phyloP scores from a whole-genome alignment of 169 alveolate genomes.

The Amoebophrya sp. region DNA sequence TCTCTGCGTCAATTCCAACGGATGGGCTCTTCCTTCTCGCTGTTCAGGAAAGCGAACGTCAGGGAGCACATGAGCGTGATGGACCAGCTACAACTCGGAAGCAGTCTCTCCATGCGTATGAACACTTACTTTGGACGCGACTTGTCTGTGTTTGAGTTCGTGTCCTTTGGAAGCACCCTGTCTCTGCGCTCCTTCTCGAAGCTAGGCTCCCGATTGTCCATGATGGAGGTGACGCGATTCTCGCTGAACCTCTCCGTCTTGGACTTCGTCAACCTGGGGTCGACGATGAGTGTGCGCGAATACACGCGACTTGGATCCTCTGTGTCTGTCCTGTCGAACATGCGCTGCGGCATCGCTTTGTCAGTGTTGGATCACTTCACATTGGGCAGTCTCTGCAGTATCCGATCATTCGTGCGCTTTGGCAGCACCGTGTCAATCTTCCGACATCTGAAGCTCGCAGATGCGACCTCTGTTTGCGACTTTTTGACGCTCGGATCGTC shows the following conservation, averaged over 20 bases:
- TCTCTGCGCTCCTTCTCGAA: background rate
- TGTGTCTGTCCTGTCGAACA: background rate
- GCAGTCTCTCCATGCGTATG: background rate
- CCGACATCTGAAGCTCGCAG: background rate
- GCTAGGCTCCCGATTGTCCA: conserved; percentile 11
- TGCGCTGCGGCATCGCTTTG: background rate
- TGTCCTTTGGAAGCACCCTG: background rate
- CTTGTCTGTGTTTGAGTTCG: background rate
- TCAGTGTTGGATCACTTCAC: background rate
- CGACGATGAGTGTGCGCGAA: background rate
- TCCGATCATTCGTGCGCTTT: background rate
- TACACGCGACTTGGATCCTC: background rate
- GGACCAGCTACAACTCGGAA: background rate
- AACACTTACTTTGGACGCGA: background rate
- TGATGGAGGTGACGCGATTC: background rate
- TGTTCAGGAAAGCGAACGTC: background rate
- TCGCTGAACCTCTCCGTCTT: conserved; percentile 20
- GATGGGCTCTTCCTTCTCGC: background rate
- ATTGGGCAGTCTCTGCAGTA: background rate
- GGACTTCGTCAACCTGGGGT: background rate
- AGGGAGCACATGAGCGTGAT: background rate
- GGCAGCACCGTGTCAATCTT: background rate
- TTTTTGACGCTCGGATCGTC: background rate
- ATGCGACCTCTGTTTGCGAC: background rate
- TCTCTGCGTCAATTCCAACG: background rate